phyloP scores from a whole-genome alignment of 495 filamentous ascomycete genomes.

The Viridothelium virens region DNA sequence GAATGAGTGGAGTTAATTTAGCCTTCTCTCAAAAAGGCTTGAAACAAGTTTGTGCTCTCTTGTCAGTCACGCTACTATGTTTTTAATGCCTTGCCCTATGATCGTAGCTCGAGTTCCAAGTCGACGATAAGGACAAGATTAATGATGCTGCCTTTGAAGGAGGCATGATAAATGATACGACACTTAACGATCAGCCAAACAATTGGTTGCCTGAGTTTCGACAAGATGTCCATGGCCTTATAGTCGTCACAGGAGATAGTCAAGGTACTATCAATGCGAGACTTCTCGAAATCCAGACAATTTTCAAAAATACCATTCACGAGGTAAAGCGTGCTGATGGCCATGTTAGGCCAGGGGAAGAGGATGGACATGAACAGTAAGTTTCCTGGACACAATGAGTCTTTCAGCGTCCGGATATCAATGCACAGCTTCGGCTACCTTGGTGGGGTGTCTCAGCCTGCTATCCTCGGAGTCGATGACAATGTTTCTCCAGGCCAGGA shows the following conservation, averaged over 20 bases:
- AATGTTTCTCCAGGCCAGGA: neutral
- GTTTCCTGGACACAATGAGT: neutral
- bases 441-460: neutral
- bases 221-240: neutral
- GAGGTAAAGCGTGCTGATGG: neutral
- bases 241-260: neutral
- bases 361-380: neutral
- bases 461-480: neutral
- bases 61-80: neutral
- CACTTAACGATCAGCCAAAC: neutral
- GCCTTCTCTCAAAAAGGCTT: neutral
- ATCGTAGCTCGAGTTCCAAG: neutral
- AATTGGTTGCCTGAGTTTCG: neutral
- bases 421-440: neutral
- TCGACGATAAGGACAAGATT: neutral
- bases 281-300: neutral
- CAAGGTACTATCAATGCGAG: neutral
- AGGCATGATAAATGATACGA: neutral
- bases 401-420: too few species aligned
- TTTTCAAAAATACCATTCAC: neutral
- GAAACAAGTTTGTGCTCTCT: neutral
- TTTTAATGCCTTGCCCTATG: neutral
- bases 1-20: neutral
- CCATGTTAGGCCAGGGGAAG: neutral
- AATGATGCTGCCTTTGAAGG: neutral